Evolutionary conservation across 805 yeast genomes (phyloP), one percentile per base, ranked within the genome.

Genomic region (Pichia phayaonensis): DNA sequence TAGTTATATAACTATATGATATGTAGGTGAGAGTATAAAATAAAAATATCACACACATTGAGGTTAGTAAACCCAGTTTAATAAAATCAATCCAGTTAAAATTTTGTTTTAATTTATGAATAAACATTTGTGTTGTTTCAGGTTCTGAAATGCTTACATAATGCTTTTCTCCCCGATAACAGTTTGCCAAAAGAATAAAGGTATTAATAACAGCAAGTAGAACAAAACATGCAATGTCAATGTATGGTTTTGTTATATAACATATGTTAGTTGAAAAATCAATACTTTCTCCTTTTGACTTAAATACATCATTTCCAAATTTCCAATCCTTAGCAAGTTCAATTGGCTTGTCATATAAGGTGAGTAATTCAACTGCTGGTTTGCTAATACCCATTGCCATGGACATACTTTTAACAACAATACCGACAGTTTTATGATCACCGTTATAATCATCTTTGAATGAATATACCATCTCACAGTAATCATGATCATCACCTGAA

Each of bases 401-500:
- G 11, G 96, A 84, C 47, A 86, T 80, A 7, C 95, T 81, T 65
- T 90, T 92, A 22, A 90, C 92, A 39, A 54, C 54, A n/a, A 58
- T 26, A 18, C 49, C 49, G 3, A 50, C 27, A 5, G 50, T 44
- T 26, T 47, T 48, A 12, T 23, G 38, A 18, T 41, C 45, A 2
- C 46, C 20, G 2, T 42, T 52, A 8, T 36, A 46, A 2, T 38
- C 16, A 36, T 50, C 50, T 2, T 29, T 49, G 38, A 57, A 69
- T 5, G 58, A 50, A 63, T 92, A 97, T 21, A 69, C 68, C 29
- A 84, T 75, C 56, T 86, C 88, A 66, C 99, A 94, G 58, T 86
- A 90, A 65, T 94, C 99, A 67, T 94, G 99, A 63, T 94, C 98
- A 64, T 94, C 99, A 2, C 98, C 99, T 12, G 94, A 80, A 59